phyloP scores from a whole-genome alignment of 1,284 basidiomycete genomes.

The Xerocomus nothofagi region DNA sequence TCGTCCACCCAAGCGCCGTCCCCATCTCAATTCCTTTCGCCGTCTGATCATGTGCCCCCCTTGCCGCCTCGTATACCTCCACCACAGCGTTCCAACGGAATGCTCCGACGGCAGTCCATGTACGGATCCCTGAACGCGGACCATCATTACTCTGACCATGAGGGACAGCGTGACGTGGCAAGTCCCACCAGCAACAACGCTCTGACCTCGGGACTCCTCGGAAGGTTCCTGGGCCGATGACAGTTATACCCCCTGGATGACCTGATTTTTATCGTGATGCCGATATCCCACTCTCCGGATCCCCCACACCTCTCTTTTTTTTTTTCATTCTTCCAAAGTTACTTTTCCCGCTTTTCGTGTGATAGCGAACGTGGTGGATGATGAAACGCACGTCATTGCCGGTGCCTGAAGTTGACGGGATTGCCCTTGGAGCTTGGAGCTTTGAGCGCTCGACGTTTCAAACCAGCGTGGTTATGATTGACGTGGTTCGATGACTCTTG shows the following conservation, averaged over 20 bases:
- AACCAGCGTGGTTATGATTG: too few species aligned
- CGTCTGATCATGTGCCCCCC: not conserved
- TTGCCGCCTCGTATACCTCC: slow-evolving; percentile 11
- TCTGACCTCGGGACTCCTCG: slow-evolving; percentile 19
- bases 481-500: too few species aligned
- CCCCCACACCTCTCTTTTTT: not conserved
- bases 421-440: too few species aligned
- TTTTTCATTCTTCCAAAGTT: too few species aligned
- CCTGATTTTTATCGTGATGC: too few species aligned
- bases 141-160: not conserved
- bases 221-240: slow-evolving; percentile 25
- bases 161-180: not conserved
- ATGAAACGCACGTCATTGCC: too few species aligned
- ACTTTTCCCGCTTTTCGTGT: too few species aligned
- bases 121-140: slow-evolving; percentile 11
- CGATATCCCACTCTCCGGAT: too few species aligned
- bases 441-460: too few species aligned
- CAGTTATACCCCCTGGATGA: not conserved
- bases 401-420: too few species aligned
- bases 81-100: not conserved
- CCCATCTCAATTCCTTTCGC: not conserved
- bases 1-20: not conserved
- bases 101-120: slow-evolving; percentile 20
- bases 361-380: too few species aligned
- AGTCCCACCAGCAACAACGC: not conserved